Conservation (phyloP, 495 filamentous ascomycete genomes). For the Emericellopsis terricola region DNA sequence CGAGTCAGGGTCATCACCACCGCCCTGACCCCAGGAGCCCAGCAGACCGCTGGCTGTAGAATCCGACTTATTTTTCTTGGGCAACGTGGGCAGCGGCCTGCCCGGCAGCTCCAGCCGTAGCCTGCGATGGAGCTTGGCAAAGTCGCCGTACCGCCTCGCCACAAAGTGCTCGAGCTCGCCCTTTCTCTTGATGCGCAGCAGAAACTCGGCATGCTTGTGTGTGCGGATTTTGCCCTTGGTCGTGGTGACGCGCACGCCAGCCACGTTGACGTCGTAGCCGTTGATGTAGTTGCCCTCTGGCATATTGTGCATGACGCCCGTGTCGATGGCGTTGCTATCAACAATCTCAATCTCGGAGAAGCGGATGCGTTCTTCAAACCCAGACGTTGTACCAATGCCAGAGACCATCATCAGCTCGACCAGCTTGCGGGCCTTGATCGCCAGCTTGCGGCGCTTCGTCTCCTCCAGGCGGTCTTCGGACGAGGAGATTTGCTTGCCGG, state of each 20-base stretch:
- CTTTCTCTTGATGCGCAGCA: conserved; percentile 62
- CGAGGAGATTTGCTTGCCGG: conserved; percentile 92
- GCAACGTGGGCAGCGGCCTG: conserved; percentile 71
- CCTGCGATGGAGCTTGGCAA: conserved; percentile 57
- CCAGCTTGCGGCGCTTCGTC: conserved; percentile 85
- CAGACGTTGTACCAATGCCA: conserved; percentile 84
- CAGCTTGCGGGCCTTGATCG: conserved; percentile 81
- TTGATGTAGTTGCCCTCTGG: conserved; percentile 85
- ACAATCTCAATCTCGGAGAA: conserved; percentile 96
- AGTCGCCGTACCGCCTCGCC: conserved; percentile 77
- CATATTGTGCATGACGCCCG: conserved; percentile 64
- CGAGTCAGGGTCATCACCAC: conserved; percentile 43
- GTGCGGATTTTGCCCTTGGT: conserved; percentile 76
- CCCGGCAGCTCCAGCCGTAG: conserved; percentile 78
- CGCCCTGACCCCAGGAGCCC: conserved; percentile 11
- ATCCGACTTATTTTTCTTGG: conserved; percentile 74
- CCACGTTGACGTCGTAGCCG: conserved; percentile 95
- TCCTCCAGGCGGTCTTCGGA: conserved; percentile 92
- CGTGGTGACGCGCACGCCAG: conserved; percentile 62
- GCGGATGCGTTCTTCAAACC: conserved; percentile 89
- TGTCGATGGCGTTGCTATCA: conserved; percentile 78
- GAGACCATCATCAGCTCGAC: conserved; percentile 99
- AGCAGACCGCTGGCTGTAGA: conserved; percentile 37
- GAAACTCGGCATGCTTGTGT: conserved; percentile 88
- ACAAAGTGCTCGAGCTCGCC: conserved; percentile 57